Conservation (phyloP, 306 rosid species). For the Vicia villosa region DNA sequence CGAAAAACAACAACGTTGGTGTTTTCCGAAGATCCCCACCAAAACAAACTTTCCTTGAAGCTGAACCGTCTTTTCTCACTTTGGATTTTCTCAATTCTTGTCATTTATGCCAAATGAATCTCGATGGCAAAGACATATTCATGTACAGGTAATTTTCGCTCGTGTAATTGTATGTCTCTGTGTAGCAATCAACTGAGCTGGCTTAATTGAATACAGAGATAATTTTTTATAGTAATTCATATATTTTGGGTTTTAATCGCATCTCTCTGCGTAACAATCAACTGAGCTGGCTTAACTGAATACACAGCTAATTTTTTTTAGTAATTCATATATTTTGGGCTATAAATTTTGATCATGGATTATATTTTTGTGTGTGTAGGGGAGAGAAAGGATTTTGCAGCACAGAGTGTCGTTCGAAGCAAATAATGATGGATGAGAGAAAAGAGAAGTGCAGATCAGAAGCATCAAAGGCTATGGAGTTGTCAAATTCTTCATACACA, state of each 20-base stretch:
- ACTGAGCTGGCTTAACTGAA: no score
- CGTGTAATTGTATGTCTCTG: no score
- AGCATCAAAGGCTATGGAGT: constrained; percentile 54
- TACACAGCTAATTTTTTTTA: no score
- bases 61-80: constrained; percentile 45
- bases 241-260: no score
- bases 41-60: constrained; percentile 19
- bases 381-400: constrained; percentile 90
- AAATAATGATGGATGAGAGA: constrained; percentile 69
- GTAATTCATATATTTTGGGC: no score
- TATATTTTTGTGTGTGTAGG: constrained; percentile 38
- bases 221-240: no score
- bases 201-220: no score
- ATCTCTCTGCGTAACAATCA: no score
- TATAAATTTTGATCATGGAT: no score
- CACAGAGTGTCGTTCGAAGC: constrained; percentile 77
- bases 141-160: constrained; percentile 88
- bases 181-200: no score
- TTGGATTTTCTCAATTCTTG: constrained; percentile 73
- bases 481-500: constrained; percentile 58
- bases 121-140: constrained; percentile 82
- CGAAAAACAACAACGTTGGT: constrained; percentile 17
- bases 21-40: constrained; percentile 24
- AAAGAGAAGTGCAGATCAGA: constrained; percentile 75
- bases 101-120: constrained; percentile 64